A percentile compares a stretch with the other conserved stretches of the same genome.
phyloP scores from a whole-genome alignment of 1,284 basidiomycete species.

The Cryptococcus sp. region DNA sequence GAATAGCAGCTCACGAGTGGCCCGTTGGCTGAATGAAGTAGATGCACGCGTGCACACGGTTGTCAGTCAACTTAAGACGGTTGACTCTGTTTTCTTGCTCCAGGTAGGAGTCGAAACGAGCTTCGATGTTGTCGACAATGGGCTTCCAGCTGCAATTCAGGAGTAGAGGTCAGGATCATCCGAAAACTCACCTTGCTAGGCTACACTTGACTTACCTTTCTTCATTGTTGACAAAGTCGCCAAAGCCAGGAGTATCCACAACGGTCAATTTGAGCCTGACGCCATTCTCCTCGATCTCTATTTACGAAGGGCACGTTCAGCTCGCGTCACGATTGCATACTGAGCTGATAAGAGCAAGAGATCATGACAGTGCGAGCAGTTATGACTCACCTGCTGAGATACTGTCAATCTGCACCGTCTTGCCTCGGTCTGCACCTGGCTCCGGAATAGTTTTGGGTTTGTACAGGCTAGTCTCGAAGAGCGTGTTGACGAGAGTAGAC shows the following conservation, averaged over 20 bases:
- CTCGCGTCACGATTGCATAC: no score
- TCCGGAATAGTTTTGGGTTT: slow-evolving; percentile 78
- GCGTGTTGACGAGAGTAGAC: slow-evolving; percentile 94
- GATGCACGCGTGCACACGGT: slow-evolving; percentile 67
- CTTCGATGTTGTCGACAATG: slow-evolving; percentile 94
- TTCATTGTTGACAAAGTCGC: slow-evolving; percentile 97
- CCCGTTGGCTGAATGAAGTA: slow-evolving; percentile 98
- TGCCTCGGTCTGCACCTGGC: slow-evolving; percentile 80
- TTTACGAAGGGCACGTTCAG: slow-evolving; percentile 1
- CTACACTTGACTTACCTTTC: slow-evolving; percentile 67
- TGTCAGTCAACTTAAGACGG: slow-evolving; percentile 56
- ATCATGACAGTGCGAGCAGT: neutral
- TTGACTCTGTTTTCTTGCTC: slow-evolving; percentile 98
- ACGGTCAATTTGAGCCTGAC: slow-evolving; percentile 94
- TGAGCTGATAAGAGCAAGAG: neutral
- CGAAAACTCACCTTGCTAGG: no score
- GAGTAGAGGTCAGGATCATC: no score
- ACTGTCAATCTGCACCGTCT: slow-evolving; percentile 93
- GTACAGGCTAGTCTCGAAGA: slow-evolving; percentile 94
- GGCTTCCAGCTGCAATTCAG: slow-evolving; percentile 78
- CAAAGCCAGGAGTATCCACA: slow-evolving; percentile 94
- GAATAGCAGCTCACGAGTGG: slow-evolving; percentile 70
- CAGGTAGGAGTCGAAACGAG: slow-evolving; percentile 91
- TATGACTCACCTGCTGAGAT: slow-evolving; percentile 80
- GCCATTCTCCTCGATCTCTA: slow-evolving; percentile 97